Percentiles rank a stretch among this genome's conserved stretches.
These are phyloP conservation scores for Diaporthe australafricana DNA, from an alignment of 2,329 filamentous ascomycete genomes.

Conservation along the genomic window DNA sequence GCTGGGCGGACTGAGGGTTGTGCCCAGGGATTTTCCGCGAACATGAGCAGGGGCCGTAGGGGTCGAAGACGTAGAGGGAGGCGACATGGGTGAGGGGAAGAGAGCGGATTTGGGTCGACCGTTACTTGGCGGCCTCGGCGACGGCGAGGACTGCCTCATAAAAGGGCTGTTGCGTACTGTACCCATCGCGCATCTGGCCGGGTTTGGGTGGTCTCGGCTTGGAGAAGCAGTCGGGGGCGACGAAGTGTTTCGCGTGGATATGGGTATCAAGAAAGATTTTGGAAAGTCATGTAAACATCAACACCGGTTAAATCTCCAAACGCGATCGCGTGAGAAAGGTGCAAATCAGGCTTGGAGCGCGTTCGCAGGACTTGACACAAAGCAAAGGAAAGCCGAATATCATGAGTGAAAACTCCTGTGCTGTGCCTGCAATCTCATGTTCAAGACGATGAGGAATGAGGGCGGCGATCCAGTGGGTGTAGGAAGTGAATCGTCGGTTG, in stretches of 20 bases:
- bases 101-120: conserved; percentile 81
- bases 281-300: conserved; percentile 37
- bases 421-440: conserved; percentile 31
- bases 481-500: not conserved
- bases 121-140: conserved; percentile 65
- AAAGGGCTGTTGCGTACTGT: conserved; percentile 86
- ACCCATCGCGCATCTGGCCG: conserved; percentile 38
- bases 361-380: conserved; percentile 9
- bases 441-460: conserved; percentile 13
- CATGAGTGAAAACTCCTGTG: conserved; percentile 3
- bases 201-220: not conserved
- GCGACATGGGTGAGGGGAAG: conserved; percentile 62
- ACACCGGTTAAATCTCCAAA: conserved; percentile 19
- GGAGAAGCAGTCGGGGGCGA: not conserved
- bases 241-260: not conserved
- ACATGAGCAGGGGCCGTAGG: conserved; percentile 20
- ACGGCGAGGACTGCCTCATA: conserved; percentile 74
- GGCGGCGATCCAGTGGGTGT: not conserved
- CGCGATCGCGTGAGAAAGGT: conserved; percentile 22
- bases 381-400: conserved; percentile 12
- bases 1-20: conserved; percentile 26
- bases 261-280: conserved; percentile 31
- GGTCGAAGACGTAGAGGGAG: not conserved
- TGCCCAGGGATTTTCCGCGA: conserved; percentile 30
- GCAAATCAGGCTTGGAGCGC: conserved; percentile 26